A percentile compares a stretch with the other conserved stretches of the same genome.
Conservation (phyloP, 192 early-diverging fungal genomes). For the Thamnidium elegans region DNA sequence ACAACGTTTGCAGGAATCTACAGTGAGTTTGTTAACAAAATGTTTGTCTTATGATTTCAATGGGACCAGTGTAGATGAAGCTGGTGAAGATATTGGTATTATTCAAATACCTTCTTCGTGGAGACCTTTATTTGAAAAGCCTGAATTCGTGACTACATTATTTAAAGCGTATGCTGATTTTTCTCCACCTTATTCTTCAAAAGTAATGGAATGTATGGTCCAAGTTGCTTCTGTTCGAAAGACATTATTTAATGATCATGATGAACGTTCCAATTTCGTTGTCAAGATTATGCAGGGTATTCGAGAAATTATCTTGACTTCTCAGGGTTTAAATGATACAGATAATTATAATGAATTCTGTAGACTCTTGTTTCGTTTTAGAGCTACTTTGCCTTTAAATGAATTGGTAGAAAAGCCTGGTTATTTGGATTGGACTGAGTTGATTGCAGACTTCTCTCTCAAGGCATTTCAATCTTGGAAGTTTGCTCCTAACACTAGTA, state of each 20-base stretch:
- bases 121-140: constrained; percentile 71
- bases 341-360: constrained; percentile 87
- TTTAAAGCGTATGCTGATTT: constrained; percentile 67
- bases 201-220: constrained; percentile 78
- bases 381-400: constrained; percentile 73
- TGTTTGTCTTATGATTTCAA: constrained; percentile 85
- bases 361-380: constrained; percentile 76
- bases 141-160: constrained; percentile 65
- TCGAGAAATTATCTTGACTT: constrained; percentile 58
- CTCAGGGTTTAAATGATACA: constrained; percentile 63
- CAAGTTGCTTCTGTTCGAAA: constrained; percentile 78
- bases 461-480: constrained; percentile 62
- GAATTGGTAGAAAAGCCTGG: constrained; percentile 75
- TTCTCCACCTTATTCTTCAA: constrained; percentile 49
- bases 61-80: constrained; percentile 73
- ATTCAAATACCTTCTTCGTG: constrained; percentile 76
- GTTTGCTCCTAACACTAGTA: constrained; percentile 73
- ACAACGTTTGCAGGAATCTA: constrained; percentile 42
- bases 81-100: constrained; percentile 71
- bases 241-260: constrained; percentile 80
- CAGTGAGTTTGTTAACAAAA: constrained; percentile 58
- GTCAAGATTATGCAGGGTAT: constrained; percentile 68
- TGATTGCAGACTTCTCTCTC: constrained; percentile 62
- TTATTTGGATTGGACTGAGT: constrained; percentile 65
- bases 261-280: constrained; percentile 65